Evolutionary conservation across 2,329 filamentous ascomycete genomes (phyloP), one percentile per base, ranked within the genome.

Genomic region (Achaetomium macrosporum): DNA sequence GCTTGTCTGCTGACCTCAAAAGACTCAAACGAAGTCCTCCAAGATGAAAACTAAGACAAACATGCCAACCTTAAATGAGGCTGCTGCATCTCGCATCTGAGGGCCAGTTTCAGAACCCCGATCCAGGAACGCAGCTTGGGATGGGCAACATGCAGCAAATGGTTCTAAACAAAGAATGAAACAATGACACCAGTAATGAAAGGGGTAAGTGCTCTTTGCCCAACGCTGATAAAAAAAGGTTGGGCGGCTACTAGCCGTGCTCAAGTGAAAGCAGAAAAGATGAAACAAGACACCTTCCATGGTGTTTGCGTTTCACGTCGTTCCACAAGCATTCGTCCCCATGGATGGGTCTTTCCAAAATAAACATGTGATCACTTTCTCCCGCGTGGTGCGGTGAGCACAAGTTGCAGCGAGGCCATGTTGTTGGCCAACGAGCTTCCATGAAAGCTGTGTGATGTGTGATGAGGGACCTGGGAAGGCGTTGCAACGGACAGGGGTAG

Each of bases 171-270:
- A 55, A 52, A 46, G 50, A 37, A 39, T 42, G 42, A 55, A 50
- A 55, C 50, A 52, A 41, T 16, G 19, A 17, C n/a, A n/a, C 12
- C 29, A 29, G 42, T 19, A 44, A 48, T 41, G 44, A 50, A 47
- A 41, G 42, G 44, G 45, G 44, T 29, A 30, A 20, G 29, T 35
- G 43, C 17, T 16, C 17, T 12, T 5, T 25, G 25, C 19, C 35
- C 15, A 11, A 36, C 17, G n/a, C n/a, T 17, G 48, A 53, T 54
- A 55, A 57, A 55, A 57, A 57, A 57, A 57, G 51, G 49, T 17
- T 51, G 51, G 54, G 55, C 55, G 55, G 55, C 48, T 57, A 53
- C 49, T 19, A 37, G 31, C 41, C 45, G 45, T 44, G 46, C 35
- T 31, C 45, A 43, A 30, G 11, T 12, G 15, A 2, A 40, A 25